phyloP scores from a whole-genome alignment of 352 stramenopile species.

The Phytophthora colocasiae region DNA sequence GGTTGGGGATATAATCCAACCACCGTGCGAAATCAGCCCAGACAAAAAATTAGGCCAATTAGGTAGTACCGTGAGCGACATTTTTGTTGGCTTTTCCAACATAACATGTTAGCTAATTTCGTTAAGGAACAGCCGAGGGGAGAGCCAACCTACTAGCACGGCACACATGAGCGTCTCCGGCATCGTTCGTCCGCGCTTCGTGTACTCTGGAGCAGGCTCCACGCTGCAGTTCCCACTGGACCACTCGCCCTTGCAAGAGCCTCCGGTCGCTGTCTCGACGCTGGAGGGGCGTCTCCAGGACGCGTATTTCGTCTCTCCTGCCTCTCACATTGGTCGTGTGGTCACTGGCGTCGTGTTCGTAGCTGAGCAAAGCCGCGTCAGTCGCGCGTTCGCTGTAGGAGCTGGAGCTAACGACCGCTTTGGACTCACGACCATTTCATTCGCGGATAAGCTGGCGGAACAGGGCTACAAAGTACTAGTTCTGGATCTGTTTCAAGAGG shows the following conservation, averaged over 20 bases:
- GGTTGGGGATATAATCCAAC: too few relatives aligned
- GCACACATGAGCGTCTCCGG: constrained; percentile 40
- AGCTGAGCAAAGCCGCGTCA: constrained; percentile 47
- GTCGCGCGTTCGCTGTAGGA: constrained; percentile 35
- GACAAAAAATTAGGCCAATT: too few relatives aligned
- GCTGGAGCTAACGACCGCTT: constrained; percentile 43
- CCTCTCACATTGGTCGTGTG: constrained; percentile 81
- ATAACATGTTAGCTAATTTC: constrained; percentile 12
- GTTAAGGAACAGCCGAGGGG: not conserved
- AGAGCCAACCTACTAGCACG: constrained; percentile 7
- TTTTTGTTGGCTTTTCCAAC: constrained; percentile 6
- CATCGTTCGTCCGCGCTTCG: constrained; percentile 51
- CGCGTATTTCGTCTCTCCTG: constrained; percentile 78
- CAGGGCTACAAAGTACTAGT: constrained; percentile 91
- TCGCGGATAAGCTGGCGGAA: constrained; percentile 88
- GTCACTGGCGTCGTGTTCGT: constrained; percentile 86
- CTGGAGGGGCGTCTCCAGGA: constrained; percentile 31
- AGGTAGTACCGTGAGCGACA: too few relatives aligned
- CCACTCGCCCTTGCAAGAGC: constrained; percentile 13
- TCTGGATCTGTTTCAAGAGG: constrained; percentile 55
- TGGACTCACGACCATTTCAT: constrained; percentile 67
- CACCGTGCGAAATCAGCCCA: too few relatives aligned
- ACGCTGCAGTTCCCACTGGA: constrained; percentile 55
- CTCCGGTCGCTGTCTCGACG: not conserved
- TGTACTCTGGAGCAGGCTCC: constrained; percentile 57